Evolutionary conservation across 1,284 basidiomycete genomes (phyloP), one percentile per base, ranked within the genome.

Genomic region (Schizophyllum amplum): DNA sequence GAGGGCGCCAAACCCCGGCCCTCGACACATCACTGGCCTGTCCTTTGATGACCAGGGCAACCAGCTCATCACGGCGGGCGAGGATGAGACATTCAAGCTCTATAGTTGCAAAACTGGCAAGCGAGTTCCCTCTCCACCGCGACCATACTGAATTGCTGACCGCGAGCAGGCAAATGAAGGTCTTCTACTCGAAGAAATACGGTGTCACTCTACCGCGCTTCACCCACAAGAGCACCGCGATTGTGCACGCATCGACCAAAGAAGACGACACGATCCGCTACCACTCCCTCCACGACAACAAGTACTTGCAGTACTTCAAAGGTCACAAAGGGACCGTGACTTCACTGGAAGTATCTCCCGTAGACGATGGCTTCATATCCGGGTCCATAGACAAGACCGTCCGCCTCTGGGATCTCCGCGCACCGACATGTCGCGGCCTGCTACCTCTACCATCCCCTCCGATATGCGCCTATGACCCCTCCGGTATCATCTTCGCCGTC

Each of bases 281-380:
- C 70, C 93, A 97, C 65, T 94, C 92, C 1, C 70, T 98, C 58
- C 92, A 98, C 71, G 93, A 97, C 78, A 98, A 98, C 78, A 92
- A 89, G 69, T 99, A 95, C 68, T 74, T 98, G 26, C 86, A 91
- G 63, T 99, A 99, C 73, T 98, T 96, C 76, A 89, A 86, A 64
- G 97, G 97, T 0, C 97, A 99, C 74, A 94, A 87, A 64, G 87
- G 81, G 52, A 82, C 85, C 57, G 97, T 99, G 4, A 81, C 92
- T 23, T 94, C 94, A 0, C 73, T 99, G 13, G 90, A 96, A 67
- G 87, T 98, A 65, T 94, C 91, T 3, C 97, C 97, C 0, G 79
- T 89, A 1, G 91, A 98, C 67, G 96, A 99, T 67, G 91, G 91
- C 0, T 98, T 99, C 72, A 86, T 99, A 77, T 97, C 95, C 5